These are phyloP conservation scores for Olyra latifolia DNA, from an alignment of 176 grass and related monocot species.

Conservation along the genomic window DNA sequence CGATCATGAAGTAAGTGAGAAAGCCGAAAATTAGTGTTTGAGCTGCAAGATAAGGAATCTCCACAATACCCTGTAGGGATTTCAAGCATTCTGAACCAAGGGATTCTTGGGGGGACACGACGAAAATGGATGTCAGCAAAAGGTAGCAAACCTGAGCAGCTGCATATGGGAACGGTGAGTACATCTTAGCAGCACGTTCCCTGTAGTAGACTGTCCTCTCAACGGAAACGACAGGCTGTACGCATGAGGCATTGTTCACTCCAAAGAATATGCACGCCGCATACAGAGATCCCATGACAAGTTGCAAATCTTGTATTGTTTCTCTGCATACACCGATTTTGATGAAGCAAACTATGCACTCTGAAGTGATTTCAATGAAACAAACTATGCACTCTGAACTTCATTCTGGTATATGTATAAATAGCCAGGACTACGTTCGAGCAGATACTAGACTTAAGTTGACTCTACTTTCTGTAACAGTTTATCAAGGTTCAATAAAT, in stretches of 20 bases:
- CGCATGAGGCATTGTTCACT: conserved; percentile 62
- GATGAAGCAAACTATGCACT: background rate
- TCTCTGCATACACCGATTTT: conserved; percentile 40
- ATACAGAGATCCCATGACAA: conserved; percentile 74
- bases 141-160: conserved; percentile 60
- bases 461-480: background rate
- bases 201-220: conserved; percentile 79
- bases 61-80: conserved; percentile 66
- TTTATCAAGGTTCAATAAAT: background rate
- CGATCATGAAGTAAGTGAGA: conserved; percentile 81
- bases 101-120: background rate
- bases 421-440: background rate
- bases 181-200: conserved; percentile 68
- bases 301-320: conserved; percentile 52
- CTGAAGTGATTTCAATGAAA: conserved; percentile 6
- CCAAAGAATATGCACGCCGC: conserved; percentile 71
- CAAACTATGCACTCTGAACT: background rate
- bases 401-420: background rate
- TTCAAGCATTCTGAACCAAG: conserved; percentile 24
- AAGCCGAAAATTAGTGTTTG: conserved; percentile 74
- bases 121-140: background rate
- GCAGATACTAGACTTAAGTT: background rate
- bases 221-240: conserved; percentile 69
- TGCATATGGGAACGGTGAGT: conserved; percentile 73
- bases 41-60: conserved; percentile 64